Conservation (phyloP, 2,329 filamentous ascomycete species). For the Monosporascus sp. region DNA sequence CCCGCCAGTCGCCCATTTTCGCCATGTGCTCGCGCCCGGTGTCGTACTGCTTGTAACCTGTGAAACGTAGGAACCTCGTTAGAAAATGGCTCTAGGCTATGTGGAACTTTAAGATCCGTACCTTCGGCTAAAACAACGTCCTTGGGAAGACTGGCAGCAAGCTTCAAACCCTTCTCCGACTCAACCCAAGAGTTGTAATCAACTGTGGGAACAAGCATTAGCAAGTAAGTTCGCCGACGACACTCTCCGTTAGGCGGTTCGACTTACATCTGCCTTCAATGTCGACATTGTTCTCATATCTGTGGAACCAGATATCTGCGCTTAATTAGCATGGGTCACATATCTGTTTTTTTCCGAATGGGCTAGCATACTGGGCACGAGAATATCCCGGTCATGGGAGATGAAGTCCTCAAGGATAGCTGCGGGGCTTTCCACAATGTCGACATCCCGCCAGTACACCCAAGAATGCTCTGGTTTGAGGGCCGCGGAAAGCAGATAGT, state of each 20-base stretch:
- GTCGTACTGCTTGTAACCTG: conserved; percentile 87
- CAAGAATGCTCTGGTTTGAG: conserved; percentile 93
- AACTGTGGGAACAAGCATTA: conserved; percentile 46
- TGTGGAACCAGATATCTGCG: conserved; percentile 93
- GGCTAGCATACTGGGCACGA: conserved; percentile 78
- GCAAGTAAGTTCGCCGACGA: not conserved
- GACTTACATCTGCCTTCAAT: conserved; percentile 89
- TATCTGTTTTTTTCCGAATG: not conserved
- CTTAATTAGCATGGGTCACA: conserved; percentile 5
- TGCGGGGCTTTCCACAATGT: conserved; percentile 85
- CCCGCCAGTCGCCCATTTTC: conserved; percentile 83
- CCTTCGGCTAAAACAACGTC: conserved; percentile 86
- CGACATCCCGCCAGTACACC: conserved; percentile 98
- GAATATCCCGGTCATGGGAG: conserved; percentile 83
- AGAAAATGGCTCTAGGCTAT: conserved; percentile 5
- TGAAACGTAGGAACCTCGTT: conserved; percentile 2
- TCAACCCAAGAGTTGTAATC: conserved; percentile 99
- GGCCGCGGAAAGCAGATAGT: conserved; percentile 80
- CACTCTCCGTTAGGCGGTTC: too few relatives aligned
- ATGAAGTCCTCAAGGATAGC: conserved; percentile 93
- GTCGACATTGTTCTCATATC: conserved; percentile 73
- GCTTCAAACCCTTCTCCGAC: conserved; percentile 73
- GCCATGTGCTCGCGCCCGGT: conserved; percentile 90
- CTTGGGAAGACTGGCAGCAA: conserved; percentile 69
- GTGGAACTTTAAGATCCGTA: conserved; percentile 29